Base-by-base conservation (phyloP, 1,284 basidiomycete species). In the Sanghuangporus baumii region DNA sequence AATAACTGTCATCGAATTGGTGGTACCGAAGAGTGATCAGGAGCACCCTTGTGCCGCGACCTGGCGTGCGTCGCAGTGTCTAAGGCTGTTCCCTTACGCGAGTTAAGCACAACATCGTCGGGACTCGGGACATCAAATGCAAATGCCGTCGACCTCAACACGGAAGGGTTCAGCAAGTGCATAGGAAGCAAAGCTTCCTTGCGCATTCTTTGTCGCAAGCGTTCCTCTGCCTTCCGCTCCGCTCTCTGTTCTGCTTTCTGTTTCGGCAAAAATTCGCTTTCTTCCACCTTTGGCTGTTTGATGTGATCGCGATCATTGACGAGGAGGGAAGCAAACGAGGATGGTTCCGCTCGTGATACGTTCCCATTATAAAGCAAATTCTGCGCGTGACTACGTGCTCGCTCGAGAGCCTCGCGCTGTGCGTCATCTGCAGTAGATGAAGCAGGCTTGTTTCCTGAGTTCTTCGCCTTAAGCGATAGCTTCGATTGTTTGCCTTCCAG, bases 121-220 rank as follows among this genome's bases (percentile, higher is more conserved):
- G 94, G 93, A 71, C 93, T 95, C n/a, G 91, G 91, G 26, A 80
- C 79, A 65, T 91, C 84, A 69, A 94, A 94, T 7, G 83, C 78
- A 70, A 91, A 93, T 2, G 76, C 74, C 31, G 71, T 69, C 20
- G 57, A 59, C 14, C 54, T 41, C 18, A 58, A 47, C 34, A 60
- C 58, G n/a, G 55, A 26, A 31, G 64, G 61, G 26, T 61, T 62
- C n/a, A 65, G 54, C 11, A 65, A 34, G 38, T 65, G 65, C 48
- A 57, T 64, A 6, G 65, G 65, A 12, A 66, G 58, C 5, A 64
- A 26, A 23, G 62, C 62, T 18, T 60, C 55, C 36, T 61, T 67
- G 37, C 63, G 69, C 43, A 65, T 55, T n/a, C 57, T 57, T 50
- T 59, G 52, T 14, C 54, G 55, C 46, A 58, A 66, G 7, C 62